Evolutionary conservation across 176 grass and related monocot genomes (phyloP), one percentile per base, ranked within the genome.

Genomic region (Echinochloa phyllopogon): DNA sequence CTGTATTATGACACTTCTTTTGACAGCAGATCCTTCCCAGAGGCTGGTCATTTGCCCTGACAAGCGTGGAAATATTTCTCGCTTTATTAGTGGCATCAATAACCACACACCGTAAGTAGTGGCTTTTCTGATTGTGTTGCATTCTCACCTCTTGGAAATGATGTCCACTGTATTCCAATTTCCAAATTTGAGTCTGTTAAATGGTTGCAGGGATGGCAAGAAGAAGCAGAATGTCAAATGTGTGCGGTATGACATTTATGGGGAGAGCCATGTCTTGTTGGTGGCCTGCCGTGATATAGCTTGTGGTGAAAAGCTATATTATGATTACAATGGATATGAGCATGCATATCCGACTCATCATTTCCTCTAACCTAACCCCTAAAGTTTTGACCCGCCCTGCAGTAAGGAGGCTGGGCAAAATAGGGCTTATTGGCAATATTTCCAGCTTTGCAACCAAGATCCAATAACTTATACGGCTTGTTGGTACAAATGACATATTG

Each of bases 191-290:
- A 83, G 80, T 67, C 5, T 53, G 18, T 79, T 40, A 49, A 77
- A 76, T 79, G 86, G 47, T 76, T 98, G 72, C 84, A 98, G 96
- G 83, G 96, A 90, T 82, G 91, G 93, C 49, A 93, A 74, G 83
- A 98, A 95, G 85, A 95, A 95, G 89, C 83, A 94, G 56, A 98
- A 95, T 67, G 65, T 95, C 48, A 98, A 98, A 65, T 98, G 96
- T 76, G 96, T 93, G 74, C 75, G 96, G 27, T 98, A 95, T 73
- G 81, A 94, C 80, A 90, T 98, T 17, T 65, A 94, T 33, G 96
- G 91, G 57, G 89, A 95, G 80, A 94, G 96, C 74, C 91, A 89
- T 73, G 96, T 89, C 42, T 85, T 98, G 85, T 80, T 98, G 80
- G 91, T 98, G 15, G 87, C 96, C 57, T 94, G 87, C 56, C 96